Conservation (phyloP, 176 grass and related monocot genomes). For the Elaeis guineensis region DNA sequence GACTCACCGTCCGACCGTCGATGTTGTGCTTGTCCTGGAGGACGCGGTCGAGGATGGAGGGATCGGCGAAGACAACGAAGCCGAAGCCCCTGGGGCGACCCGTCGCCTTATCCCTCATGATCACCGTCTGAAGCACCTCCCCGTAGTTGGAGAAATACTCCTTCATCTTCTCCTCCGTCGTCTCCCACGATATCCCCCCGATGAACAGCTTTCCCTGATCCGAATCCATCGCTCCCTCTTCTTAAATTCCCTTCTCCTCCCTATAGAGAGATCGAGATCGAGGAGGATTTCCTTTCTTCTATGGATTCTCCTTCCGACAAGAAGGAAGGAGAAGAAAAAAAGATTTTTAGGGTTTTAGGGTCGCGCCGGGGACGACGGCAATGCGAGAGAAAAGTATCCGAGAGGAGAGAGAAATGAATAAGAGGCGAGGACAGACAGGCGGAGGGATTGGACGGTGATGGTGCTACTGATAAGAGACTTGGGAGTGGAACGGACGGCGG, state of each 20-base stretch:
- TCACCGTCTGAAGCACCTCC: slow-evolving; percentile 65
- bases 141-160: slow-evolving; percentile 86
- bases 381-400: too few relatives aligned
- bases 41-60: slow-evolving; percentile 63
- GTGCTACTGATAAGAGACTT: too few relatives aligned
- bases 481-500: not conserved
- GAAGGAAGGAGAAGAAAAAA: too few relatives aligned
- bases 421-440: too few relatives aligned
- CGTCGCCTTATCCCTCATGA: slow-evolving; percentile 91
- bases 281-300: too few relatives aligned
- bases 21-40: slow-evolving; percentile 82
- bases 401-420: too few relatives aligned
- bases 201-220: slow-evolving; percentile 98
- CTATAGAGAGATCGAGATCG: too few relatives aligned
- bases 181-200: slow-evolving; percentile 99
- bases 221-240: slow-evolving; percentile 60
- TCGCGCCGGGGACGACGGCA: too few relatives aligned
- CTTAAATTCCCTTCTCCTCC: not conserved
- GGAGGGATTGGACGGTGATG: not conserved
- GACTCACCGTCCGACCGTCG: slow-evolving; percentile 73
- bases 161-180: slow-evolving; percentile 84
- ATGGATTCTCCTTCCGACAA: too few relatives aligned
- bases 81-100: slow-evolving; percentile 93
- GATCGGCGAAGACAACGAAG: slow-evolving; percentile 91
- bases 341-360: too few relatives aligned